A percentile compares a stretch with the other conserved stretches of the same genome.
These are phyloP conservation scores for Sporothrix humicola DNA, from an alignment of 2,329 filamentous ascomycete species.

Conservation along the genomic window DNA sequence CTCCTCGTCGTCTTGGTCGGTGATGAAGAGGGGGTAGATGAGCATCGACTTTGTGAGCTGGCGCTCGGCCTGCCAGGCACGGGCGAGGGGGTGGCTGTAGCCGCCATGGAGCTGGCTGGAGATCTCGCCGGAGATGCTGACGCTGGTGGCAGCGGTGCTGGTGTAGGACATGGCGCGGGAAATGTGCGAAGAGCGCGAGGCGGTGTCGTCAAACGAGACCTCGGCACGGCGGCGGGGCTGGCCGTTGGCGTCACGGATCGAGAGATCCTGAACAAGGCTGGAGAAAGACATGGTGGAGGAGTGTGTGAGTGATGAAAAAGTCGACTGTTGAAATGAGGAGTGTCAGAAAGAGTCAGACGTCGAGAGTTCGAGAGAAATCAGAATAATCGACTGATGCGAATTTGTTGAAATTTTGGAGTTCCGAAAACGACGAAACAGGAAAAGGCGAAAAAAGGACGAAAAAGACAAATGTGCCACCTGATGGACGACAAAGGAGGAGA, in stretches of 20 bases:
- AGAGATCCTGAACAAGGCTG: slow-evolving; percentile 68
- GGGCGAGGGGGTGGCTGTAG: slow-evolving; percentile 78
- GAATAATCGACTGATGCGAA: neutral
- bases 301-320: neutral
- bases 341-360: neutral
- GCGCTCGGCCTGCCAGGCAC: slow-evolving; percentile 82
- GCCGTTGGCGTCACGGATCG: slow-evolving; percentile 59
- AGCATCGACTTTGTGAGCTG: slow-evolving; percentile 96
- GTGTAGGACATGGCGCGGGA: slow-evolving; percentile 69
- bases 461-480: neutral
- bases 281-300: slow-evolving; percentile 66
- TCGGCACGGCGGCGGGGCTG: slow-evolving; percentile 56
- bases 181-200: slow-evolving; percentile 65
- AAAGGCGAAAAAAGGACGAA: neutral
- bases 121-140: slow-evolving; percentile 75
- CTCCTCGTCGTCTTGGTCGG: slow-evolving; percentile 92
- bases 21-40: slow-evolving; percentile 96
- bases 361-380: neutral
- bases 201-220: slow-evolving; percentile 61
- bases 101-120: slow-evolving; percentile 83
- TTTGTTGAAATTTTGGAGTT: neutral
- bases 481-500: neutral
- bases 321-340: neutral
- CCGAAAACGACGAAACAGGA: neutral
- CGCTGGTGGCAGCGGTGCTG: slow-evolving; percentile 70